Percentiles rank a stretch among this genome's conserved stretches.
Evolutionary conservation across 176 grass and related monocot species (phyloP).

Genomic region (Tillandsia leiboldiana): DNA sequence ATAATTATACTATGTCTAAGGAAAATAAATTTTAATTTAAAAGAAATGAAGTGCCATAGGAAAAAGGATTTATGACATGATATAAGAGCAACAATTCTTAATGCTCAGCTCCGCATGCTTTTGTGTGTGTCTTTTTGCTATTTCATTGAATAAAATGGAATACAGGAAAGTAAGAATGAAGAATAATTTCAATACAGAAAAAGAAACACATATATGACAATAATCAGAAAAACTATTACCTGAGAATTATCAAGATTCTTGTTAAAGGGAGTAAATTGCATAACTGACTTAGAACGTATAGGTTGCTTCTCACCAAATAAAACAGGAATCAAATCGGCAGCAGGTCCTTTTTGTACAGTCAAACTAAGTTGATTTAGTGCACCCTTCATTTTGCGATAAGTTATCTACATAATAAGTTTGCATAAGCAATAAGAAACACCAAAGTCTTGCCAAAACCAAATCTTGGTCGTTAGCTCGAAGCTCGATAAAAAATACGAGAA

Average conservation of each 20-base stretch:
- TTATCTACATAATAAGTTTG: conserved; percentile 38
- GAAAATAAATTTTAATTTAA: no score
- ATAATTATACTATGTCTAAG: no score
- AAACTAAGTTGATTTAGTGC: conserved; percentile 79
- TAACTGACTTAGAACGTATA: conserved; percentile 39
- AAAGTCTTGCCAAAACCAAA: background rate
- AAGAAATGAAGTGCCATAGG: no score
- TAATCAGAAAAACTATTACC: conserved; percentile 39
- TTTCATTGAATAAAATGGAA: background rate
- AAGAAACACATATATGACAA: conserved; percentile 1
- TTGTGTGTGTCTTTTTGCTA: background rate
- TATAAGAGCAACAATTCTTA: background rate
- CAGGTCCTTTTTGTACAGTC: conserved; percentile 64
- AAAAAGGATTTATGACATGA: background rate
- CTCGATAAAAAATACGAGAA: background rate
- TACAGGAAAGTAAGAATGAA: background rate
- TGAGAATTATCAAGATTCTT: conserved; percentile 94
- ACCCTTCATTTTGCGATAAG: conserved; percentile 92
- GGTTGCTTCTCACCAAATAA: conserved; percentile 85
- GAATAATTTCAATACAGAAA: background rate
- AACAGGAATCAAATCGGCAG: conserved; percentile 72
- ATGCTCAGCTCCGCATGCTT: background rate
- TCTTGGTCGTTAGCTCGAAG: background rate
- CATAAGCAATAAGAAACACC: background rate
- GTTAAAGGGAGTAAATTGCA: conserved; percentile 80